Evolutionary conservation across 106 monocot species (phyloP), one percentile per base, ranked within the genome.

Genomic region (Dactylorhiza incarnata): DNA sequence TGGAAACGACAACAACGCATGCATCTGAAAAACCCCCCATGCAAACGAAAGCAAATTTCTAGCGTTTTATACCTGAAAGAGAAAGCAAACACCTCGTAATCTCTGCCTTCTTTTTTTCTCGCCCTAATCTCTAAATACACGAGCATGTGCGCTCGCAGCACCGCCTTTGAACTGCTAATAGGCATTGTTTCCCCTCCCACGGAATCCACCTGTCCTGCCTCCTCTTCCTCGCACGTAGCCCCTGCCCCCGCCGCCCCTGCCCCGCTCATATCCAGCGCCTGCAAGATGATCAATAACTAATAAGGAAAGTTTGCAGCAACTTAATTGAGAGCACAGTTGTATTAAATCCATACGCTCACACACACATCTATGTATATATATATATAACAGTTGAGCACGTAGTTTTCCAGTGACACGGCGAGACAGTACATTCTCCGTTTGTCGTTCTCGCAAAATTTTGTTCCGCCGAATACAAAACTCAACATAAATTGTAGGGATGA

Each of bases 221-320:
- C 92, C 92, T 68, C 95, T 75, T 2, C 79, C 95, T 49, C 95
- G 92, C 13, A 43, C 78, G 83, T 86, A 87, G 45, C 89, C 94
- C 75, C 94, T 75, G 29, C 86, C 87, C 56, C 87, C 80, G 26
- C 74, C 81, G 20, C 82, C 87, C 59, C 91, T 80, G 14, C 87
- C 94, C 52, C 87, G 80, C 54, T 84, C 84, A 84, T 87, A 84
- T 59, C 87, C 95, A 29, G 62, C 74, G 82, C 85, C 85, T 92
- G 76, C 51, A 49, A 37, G 37, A 37, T 37, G n/a, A n/a, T n/a
- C n/a, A n/a, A n/a, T n/a, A n/a, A n/a, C n/a, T n/a, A n/a, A n/a
- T n/a, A n/a, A n/a, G n/a, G n/a, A n/a, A n/a, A n/a, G n/a, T n/a
- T n/a, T n/a, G n/a, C n/a, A n/a, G n/a, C n/a, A n/a, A n/a, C n/a